phyloP scores from a whole-genome alignment of 1,284 basidiomycete species.

The Moesziomyces globuligerus region DNA sequence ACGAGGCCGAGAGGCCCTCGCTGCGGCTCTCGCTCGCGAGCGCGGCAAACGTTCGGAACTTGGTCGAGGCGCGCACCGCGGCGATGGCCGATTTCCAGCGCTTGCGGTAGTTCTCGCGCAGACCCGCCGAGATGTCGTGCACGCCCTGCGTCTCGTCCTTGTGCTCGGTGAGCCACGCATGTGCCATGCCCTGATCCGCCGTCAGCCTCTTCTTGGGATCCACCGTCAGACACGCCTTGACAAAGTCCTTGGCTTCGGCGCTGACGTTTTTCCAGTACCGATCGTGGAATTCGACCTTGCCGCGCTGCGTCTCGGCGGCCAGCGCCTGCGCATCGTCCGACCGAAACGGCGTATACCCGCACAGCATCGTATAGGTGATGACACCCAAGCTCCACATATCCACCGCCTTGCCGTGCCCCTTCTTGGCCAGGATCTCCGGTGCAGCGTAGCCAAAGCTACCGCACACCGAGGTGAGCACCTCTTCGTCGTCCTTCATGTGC shows the following conservation, averaged over 20 bases:
- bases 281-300: slow-evolving; percentile 83
- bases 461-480: slow-evolving; percentile 82
- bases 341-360: slow-evolving; percentile 77
- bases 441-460: slow-evolving; percentile 95
- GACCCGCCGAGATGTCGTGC: slow-evolving; percentile 62
- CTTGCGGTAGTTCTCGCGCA: slow-evolving; percentile 66
- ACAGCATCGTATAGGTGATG: slow-evolving; percentile 78
- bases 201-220: slow-evolving; percentile 80
- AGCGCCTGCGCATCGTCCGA: slow-evolving; percentile 81
- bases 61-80: slow-evolving; percentile 63
- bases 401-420: slow-evolving; percentile 88
- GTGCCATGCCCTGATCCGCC: slow-evolving; percentile 77
- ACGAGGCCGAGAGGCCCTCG: slow-evolving; percentile 12
- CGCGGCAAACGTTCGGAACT: slow-evolving; percentile 59
- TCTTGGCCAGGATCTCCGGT: slow-evolving; percentile 81
- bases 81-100: slow-evolving; percentile 66
- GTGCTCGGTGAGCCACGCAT: slow-evolving; percentile 69
- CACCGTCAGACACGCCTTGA: slow-evolving; percentile 77
- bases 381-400: slow-evolving; percentile 94
- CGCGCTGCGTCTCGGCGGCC: slow-evolving; percentile 82
- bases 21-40: slow-evolving; percentile 33
- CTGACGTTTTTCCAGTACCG: slow-evolving; percentile 93
- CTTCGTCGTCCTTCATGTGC: slow-evolving; percentile 71
- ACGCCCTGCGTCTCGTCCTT: slow-evolving; percentile 34
- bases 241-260: slow-evolving; percentile 81